phyloP scores from a whole-genome alignment of 352 stramenopile genomes.

The Globisporangium mamillatum region DNA sequence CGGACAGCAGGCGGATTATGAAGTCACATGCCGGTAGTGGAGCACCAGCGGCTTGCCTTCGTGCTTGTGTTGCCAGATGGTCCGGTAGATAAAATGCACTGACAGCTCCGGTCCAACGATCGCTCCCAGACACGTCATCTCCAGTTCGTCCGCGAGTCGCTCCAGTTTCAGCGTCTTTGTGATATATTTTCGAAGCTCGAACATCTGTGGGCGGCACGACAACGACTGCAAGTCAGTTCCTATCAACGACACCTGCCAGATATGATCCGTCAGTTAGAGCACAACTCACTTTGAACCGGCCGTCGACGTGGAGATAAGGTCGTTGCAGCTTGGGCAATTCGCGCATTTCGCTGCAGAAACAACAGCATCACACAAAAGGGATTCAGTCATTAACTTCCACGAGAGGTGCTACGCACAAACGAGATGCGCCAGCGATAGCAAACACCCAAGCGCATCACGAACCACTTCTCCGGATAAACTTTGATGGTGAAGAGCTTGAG shows the following conservation, averaged over 20 bases:
- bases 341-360: background rate
- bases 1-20: slow-evolving; percentile 4
- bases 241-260: slow-evolving; percentile 1
- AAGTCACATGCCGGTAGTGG: slow-evolving; percentile 38
- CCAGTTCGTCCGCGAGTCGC: slow-evolving; percentile 29
- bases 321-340: slow-evolving; percentile 32
- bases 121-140: slow-evolving; percentile 55
- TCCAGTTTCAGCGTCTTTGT: slow-evolving; percentile 30
- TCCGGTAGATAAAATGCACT: slow-evolving; percentile 60
- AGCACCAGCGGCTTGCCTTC: slow-evolving; percentile 43
- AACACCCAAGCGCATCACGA: background rate
- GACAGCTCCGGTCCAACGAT: slow-evolving; percentile 64
- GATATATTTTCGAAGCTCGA: slow-evolving; percentile 54
- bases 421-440: background rate
- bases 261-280: background rate
- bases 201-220: slow-evolving; percentile 33
- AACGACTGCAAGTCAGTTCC: background rate
- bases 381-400: background rate
- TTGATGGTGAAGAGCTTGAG: slow-evolving; percentile 13
- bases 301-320: slow-evolving; percentile 63
- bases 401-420: background rate
- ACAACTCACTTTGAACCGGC: slow-evolving; percentile 46
- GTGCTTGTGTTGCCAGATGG: slow-evolving; percentile 61
- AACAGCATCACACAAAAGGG: background rate
- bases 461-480: slow-evolving; percentile 10